These are phyloP conservation scores for Calonectria pteridis DNA, from an alignment of 2,329 filamentous ascomycete genomes.

Conservation along the genomic window DNA sequence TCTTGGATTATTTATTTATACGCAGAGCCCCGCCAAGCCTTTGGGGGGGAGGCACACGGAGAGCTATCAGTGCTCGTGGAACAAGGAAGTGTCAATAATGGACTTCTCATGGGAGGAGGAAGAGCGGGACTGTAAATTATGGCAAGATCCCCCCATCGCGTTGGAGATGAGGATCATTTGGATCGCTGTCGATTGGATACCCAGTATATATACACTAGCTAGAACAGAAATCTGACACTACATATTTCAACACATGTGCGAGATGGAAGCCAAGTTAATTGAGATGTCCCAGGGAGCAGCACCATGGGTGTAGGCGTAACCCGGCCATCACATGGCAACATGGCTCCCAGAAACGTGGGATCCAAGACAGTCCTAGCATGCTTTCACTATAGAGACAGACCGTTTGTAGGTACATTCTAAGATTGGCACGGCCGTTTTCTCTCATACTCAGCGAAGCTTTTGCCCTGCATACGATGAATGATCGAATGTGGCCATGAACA, in stretches of 20 bases:
- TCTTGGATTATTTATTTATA: neutral
- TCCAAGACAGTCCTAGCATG: too few relatives aligned
- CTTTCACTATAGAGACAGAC: too few relatives aligned
- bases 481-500: neutral
- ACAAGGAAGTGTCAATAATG: neutral
- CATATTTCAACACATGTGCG: neutral
- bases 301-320: too few relatives aligned
- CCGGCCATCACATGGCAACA: too few relatives aligned
- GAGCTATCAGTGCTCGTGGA: constrained; percentile 2
- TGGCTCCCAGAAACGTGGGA: too few relatives aligned
- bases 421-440: too few relatives aligned
- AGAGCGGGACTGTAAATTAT: neutral
- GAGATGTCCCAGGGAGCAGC: neutral
- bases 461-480: neutral
- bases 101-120: neutral
- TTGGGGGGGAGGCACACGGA: neutral
- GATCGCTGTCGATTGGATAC: constrained; percentile 18
- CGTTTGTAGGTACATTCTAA: too few relatives aligned
- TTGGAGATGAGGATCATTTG: neutral
- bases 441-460: neutral
- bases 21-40: too few relatives aligned
- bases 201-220: constrained; percentile 20
- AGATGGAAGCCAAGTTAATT: neutral
- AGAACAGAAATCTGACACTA: neutral
- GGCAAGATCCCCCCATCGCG: neutral